These are phyloP conservation scores for Yarrowia alimentaria DNA, from an alignment of 805 yeast species.

Conservation along the genomic window DNA sequence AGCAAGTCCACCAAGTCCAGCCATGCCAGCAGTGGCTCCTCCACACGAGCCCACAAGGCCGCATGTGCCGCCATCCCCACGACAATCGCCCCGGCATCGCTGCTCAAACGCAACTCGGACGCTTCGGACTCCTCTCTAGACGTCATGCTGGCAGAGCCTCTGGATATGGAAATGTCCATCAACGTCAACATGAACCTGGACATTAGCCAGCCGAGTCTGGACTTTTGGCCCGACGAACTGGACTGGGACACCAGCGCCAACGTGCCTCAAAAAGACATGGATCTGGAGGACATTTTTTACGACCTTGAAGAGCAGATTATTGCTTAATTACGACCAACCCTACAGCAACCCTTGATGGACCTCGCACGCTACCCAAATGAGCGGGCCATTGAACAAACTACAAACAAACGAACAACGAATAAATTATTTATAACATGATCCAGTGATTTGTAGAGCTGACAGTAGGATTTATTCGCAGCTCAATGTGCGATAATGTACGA, in stretches of 20 bases:
- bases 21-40: no score
- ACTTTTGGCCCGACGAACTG: slow-evolving; percentile 24
- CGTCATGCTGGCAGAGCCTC: slow-evolving; percentile 6
- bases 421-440: no score
- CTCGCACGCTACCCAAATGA: no score
- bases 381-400: no score
- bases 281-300: slow-evolving; percentile 24
- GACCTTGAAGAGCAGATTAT: slow-evolving; percentile 25
- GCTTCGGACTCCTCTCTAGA: slow-evolving; percentile 22
- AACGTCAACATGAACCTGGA: slow-evolving; percentile 14
- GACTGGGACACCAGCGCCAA: slow-evolving; percentile 9
- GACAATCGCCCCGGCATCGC: not conserved
- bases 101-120: slow-evolving; percentile 15
- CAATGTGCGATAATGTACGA: no score
- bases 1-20: no score
- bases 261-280: slow-evolving; percentile 6
- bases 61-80: not conserved
- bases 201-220: slow-evolving; percentile 22
- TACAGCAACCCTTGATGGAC: no score
- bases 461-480: no score
- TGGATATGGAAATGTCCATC: slow-evolving; percentile 7
- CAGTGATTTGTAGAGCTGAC: no score
- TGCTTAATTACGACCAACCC: slow-evolving; percentile 7
- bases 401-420: no score
- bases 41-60: no score